Evolutionary conservation across 148 eudicot genomes (phyloP).

Genomic region (Vaccinium darrowii): DNA sequence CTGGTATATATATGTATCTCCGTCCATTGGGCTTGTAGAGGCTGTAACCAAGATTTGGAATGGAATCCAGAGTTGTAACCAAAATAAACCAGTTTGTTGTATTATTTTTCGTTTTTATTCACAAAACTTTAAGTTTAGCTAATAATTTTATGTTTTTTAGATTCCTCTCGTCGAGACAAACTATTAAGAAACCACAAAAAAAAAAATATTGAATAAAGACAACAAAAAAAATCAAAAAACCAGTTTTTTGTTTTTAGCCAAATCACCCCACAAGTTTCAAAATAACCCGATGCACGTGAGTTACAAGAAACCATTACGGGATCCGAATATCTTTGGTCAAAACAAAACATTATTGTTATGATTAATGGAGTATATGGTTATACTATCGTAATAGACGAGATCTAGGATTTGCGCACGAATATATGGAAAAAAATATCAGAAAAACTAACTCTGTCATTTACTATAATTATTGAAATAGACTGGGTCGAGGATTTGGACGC

Average conservation of each 20-base stretch:
- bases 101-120: too few relatives aligned
- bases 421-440: background rate
- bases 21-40: background rate
- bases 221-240: too few relatives aligned
- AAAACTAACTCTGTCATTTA: background rate
- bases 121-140: too few relatives aligned
- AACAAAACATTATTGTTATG: background rate
- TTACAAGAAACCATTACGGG: background rate
- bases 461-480: background rate
- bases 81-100: too few relatives aligned
- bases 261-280: background rate
- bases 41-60: slow-evolving; percentile 1
- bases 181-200: too few relatives aligned
- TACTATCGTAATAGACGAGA: background rate
- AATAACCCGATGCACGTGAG: background rate
- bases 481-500: too few relatives aligned
- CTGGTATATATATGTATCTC: background rate
- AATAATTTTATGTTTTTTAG: too few relatives aligned
- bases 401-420: too few relatives aligned
- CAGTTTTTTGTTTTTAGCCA: too few relatives aligned
- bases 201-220: too few relatives aligned
- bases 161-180: too few relatives aligned
- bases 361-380: background rate
- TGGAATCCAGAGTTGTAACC: background rate
- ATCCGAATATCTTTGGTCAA: background rate